Evolutionary conservation across 768 basidiomycete genomes (phyloP), one percentile per base, ranked within the genome.

Genomic region (Lentinus brumalis): DNA sequence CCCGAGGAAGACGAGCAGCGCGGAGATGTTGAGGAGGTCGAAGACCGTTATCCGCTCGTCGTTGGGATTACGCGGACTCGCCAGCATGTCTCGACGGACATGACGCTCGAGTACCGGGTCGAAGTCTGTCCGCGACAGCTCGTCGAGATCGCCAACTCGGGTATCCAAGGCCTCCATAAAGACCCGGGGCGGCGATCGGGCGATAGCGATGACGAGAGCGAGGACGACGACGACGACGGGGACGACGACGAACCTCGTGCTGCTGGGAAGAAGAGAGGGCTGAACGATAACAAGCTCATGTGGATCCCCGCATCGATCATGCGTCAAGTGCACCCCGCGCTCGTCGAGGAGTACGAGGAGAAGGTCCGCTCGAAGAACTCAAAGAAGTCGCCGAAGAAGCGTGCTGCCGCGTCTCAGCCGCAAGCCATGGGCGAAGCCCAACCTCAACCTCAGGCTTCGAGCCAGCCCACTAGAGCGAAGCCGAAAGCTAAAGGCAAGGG

Each of bases 231-330:
- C n/a, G 10, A 35, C 32, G 32, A 35, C 32, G 59, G 32, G 35
- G 59, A 26, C 44, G 44, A 14, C 18, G 57, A 15, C 16, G 35
- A 31, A 32, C 21, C 50, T 52, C 6, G 57, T 53, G 55, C 67
- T 61, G 46, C 56, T 60, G 57, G 50, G 45, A 68, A 67, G 57
- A 71, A 68, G 53, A 50, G 65, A 12, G 66, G 69, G 32, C 64
- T 62, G 15, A 76, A 78, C 53, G 74, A 73, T 0, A 67, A 71
- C 30, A 69, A 70, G 41, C 60, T 69, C 5, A 60, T 76, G 53
- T 83, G 81, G 81, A 65, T 82, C 14, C 76, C 81, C 0, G 80
- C 75, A 3, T 73, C 68, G 9, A 71, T 83, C 32, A 66, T 83
- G 55, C 67, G 70, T n/a, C 72, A 75, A 56, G 82, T 78, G 10